phyloP scores from a whole-genome alignment of 1,284 basidiomycete genomes.

The Heterobasidion parviporum region DNA sequence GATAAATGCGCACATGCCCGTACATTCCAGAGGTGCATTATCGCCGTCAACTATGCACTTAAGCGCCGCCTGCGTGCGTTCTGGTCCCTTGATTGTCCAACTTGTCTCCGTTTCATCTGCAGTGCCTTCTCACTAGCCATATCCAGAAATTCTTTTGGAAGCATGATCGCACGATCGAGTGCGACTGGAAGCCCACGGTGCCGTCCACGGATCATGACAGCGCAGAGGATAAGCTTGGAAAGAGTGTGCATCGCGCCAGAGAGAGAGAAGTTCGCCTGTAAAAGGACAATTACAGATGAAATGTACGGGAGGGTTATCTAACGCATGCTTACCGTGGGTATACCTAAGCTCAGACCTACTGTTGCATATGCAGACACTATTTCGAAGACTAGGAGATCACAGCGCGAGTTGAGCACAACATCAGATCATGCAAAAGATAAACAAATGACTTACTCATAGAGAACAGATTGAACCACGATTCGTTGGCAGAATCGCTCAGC shows the following conservation, averaged over 20 bases:
- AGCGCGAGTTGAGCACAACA: not conserved
- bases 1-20: too few species aligned
- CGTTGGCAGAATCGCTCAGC: constrained; percentile 40
- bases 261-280: constrained; percentile 52
- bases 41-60: too few species aligned
- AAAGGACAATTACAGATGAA: not conserved
- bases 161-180: constrained; percentile 56
- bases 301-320: not conserved
- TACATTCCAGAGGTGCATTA: too few species aligned
- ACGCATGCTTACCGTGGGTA: constrained; percentile 36
- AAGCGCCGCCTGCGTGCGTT: too few species aligned
- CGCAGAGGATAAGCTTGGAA: constrained; percentile 70
- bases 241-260: constrained; percentile 56
- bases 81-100: not conserved
- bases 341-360: constrained; percentile 67
- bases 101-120: constrained; percentile 1
- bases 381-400: constrained; percentile 40
- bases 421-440: not conserved
- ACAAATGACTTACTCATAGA: constrained; percentile 16
- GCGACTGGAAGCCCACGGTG: constrained; percentile 70
- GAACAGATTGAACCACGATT: constrained; percentile 61
- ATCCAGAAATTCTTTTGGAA: constrained; percentile 34
- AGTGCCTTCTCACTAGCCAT: constrained; percentile 7
- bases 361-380: constrained; percentile 62
- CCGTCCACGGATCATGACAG: constrained; percentile 71